Conservation (phyloP, 768 basidiomycete species). For the Podaxis carcinomalis region DNA sequence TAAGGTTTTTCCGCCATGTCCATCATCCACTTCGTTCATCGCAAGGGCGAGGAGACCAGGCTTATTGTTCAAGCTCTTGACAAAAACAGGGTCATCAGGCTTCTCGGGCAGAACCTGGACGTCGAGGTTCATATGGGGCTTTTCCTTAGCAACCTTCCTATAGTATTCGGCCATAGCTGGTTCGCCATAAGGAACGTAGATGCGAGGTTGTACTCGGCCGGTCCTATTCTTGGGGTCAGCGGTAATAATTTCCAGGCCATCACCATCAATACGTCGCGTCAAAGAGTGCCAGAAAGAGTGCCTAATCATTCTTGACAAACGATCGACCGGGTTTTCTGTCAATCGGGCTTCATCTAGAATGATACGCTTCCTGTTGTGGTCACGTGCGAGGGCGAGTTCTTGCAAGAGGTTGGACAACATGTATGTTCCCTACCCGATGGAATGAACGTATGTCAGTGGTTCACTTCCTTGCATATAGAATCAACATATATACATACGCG, state of each 20-base stretch:
- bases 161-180: constrained; percentile 96
- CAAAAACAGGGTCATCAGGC: constrained; percentile 83
- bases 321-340: constrained; percentile 95
- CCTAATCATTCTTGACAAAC: constrained; percentile 95
- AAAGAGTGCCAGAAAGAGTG: constrained; percentile 98
- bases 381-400: constrained; percentile 93
- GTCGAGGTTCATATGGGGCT: constrained; percentile 91
- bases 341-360: constrained; percentile 98
- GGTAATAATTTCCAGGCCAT: constrained; percentile 95
- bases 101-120: constrained; percentile 87
- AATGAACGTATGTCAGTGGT: not conserved
- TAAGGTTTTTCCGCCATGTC: constrained; percentile 71
- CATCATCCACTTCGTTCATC: constrained; percentile 88
- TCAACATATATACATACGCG: constrained; percentile 45
- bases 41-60: constrained; percentile 93
- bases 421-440: constrained; percentile 76
- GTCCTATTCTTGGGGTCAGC: constrained; percentile 98
- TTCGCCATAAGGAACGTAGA: constrained; percentile 93
- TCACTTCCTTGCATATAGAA: not conserved
- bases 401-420: constrained; percentile 99
- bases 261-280: constrained; percentile 94
- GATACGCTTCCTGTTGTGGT: constrained; percentile 92
- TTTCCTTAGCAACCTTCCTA: constrained; percentile 81
- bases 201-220: constrained; percentile 82
- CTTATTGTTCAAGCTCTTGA: constrained; percentile 90